phyloP scores from a whole-genome alignment of 73 alveolate species.

The Blepharisma stoltei region DNA sequence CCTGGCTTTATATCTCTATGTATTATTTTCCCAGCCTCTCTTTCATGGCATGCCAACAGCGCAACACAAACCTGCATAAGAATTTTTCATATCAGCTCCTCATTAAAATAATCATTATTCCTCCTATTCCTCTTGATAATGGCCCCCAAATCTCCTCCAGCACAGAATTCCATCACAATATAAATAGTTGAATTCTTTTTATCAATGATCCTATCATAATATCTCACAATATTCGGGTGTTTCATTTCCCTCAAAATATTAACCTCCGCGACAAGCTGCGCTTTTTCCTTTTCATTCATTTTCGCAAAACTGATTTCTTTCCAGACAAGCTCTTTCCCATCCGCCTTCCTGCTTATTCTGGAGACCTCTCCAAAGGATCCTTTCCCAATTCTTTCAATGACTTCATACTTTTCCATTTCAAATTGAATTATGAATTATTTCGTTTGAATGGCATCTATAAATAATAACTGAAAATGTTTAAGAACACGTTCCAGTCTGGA shows the following conservation, averaged over 20 bases:
- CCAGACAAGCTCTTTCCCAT: constrained; percentile 78
- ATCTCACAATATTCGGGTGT: constrained; percentile 79
- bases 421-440: neutral
- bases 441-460: too few relatives aligned
- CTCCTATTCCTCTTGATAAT: constrained; percentile 70
- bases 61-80: constrained; percentile 82
- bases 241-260: constrained; percentile 80
- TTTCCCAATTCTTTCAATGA: constrained; percentile 75
- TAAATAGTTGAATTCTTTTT: constrained; percentile 74
- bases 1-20: constrained; percentile 94
- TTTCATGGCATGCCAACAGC: constrained; percentile 80
- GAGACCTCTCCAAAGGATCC: constrained; percentile 90
- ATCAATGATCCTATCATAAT: constrained; percentile 89
- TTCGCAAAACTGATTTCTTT: constrained; percentile 85
- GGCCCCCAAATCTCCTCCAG: constrained; percentile 90
- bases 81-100: constrained; percentile 90
- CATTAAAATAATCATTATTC: constrained; percentile 69
- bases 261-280: constrained; percentile 89
- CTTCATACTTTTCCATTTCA: constrained; percentile 90
- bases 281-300: constrained; percentile 85
- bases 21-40: constrained; percentile 71
- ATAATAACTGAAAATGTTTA: constrained; percentile 49
- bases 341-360: constrained; percentile 77
- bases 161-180: constrained; percentile 95
- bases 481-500: constrained; percentile 84